These are phyloP conservation scores for apple (Malus domestica) DNA, from an alignment of 306 rosid genomes.

Conservation along the genomic window DNA sequence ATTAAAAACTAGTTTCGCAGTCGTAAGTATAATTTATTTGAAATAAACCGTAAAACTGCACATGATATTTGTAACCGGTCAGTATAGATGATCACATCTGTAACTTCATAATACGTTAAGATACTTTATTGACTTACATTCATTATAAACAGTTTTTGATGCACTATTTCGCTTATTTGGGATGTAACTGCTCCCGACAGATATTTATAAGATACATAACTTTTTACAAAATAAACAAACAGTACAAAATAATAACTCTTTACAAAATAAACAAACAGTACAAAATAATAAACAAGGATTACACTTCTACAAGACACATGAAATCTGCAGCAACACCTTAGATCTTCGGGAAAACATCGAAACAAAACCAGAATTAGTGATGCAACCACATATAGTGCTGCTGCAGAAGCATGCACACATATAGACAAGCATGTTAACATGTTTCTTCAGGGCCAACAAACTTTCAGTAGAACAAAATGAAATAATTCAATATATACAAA, in stretches of 20 bases:
- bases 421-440: not conserved
- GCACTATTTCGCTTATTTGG: not conserved
- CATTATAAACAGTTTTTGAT: too few relatives aligned
- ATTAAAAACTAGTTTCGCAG: not conserved
- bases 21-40: not conserved
- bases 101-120: not conserved
- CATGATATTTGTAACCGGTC: not conserved
- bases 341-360: not conserved
- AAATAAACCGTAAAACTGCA: not conserved
- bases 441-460: not conserved
- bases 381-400: not conserved
- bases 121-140: not conserved
- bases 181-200: not conserved
- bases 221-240: not conserved
- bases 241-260: not conserved
- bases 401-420: not conserved
- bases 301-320: not conserved
- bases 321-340: not conserved
- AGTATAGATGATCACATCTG: not conserved
- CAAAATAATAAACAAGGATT: not conserved
- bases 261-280: not conserved
- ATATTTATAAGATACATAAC: too few relatives aligned
- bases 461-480: not conserved
- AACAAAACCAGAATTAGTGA: not conserved
- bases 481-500: not conserved